Evolutionary conservation across 192 early-diverging fungal genomes (phyloP).

Genomic region (Dissophora globulifera): DNA sequence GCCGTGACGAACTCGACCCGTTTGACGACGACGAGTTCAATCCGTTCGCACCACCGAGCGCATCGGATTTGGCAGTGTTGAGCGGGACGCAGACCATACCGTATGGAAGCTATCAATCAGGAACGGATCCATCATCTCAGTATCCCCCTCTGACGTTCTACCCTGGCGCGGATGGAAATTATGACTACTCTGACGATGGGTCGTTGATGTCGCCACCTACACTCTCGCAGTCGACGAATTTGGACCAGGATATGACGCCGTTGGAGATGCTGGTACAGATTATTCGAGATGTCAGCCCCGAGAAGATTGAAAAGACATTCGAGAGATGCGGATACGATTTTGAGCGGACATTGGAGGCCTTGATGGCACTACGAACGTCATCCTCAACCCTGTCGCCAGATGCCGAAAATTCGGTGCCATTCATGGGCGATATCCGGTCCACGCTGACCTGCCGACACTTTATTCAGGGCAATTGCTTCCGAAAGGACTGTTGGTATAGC

Average conservation of each 20-base stretch:
- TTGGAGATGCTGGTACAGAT: slow-evolving; percentile 57
- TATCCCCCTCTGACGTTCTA: slow-evolving; percentile 47
- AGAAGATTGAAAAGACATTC: slow-evolving; percentile 54
- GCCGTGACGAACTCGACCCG: slow-evolving; percentile 29
- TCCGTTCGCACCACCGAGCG: slow-evolving; percentile 49
- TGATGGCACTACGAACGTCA: slow-evolving; percentile 30
- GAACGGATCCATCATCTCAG: not conserved
- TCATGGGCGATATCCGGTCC: slow-evolving; percentile 5
- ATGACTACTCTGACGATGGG: slow-evolving; percentile 14
- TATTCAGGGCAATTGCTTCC: slow-evolving; percentile 63
- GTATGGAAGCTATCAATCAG: slow-evolving; percentile 15
- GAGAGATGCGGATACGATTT: slow-evolving; percentile 56
- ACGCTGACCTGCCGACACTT: slow-evolving; percentile 64
- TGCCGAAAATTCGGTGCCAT: slow-evolving; percentile 6
- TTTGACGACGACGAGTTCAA: slow-evolving; percentile 54
- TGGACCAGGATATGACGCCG: slow-evolving; percentile 59
- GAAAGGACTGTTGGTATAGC: slow-evolving; percentile 67
- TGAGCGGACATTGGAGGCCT: slow-evolving; percentile 47
- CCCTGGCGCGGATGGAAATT: slow-evolving; percentile 3
- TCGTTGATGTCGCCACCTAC: too few species aligned
- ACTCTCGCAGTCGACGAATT: slow-evolving; percentile 1
- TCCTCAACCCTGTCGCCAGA: too few species aligned
- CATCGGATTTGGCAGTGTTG: slow-evolving; percentile 33
- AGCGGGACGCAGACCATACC: slow-evolving; percentile 19
- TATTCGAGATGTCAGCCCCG: slow-evolving; percentile 49